Conservation (phyloP, 768 basidiomycete genomes). For the Russula sp. region DNA sequence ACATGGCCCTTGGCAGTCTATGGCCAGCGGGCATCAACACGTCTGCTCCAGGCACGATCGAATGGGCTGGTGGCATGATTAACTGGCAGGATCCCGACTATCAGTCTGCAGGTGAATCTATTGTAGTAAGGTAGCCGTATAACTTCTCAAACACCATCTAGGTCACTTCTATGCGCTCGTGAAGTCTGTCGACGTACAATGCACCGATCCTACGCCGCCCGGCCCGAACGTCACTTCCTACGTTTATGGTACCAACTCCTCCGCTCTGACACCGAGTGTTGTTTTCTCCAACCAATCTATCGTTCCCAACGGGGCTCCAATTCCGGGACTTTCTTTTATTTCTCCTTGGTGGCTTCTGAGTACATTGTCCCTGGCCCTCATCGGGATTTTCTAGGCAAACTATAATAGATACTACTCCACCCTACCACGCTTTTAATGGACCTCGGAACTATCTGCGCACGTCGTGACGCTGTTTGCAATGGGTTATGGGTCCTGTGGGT, state of each 20-base stretch:
- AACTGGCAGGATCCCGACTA: slow-evolving; percentile 80
- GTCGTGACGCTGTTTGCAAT: not conserved
- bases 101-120: slow-evolving; percentile 43
- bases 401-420: not conserved
- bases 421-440: not conserved
- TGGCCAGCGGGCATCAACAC: slow-evolving; percentile 77
- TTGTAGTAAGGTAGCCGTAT: not conserved
- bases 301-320: slow-evolving; percentile 43
- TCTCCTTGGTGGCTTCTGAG: not conserved
- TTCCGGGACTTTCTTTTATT: not conserved
- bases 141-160: slow-evolving; percentile 20
- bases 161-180: slow-evolving; percentile 69
- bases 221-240: slow-evolving; percentile 53
- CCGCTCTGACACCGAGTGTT: slow-evolving; percentile 47
- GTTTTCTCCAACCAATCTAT: slow-evolving; percentile 54
- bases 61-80: slow-evolving; percentile 81
- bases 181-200: slow-evolving; percentile 56
- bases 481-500: too few relatives aligned
- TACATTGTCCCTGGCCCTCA: not conserved
- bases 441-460: too few relatives aligned
- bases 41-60: slow-evolving; percentile 59
- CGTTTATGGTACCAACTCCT: slow-evolving; percentile 52
- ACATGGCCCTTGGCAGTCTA: slow-evolving; percentile 34
- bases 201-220: slow-evolving; percentile 44
- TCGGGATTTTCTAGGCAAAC: not conserved